A percentile compares a stretch with the other conserved stretches of the same genome.
Evolutionary conservation across 164 flowering plant species (phyloP).

Genomic region (Umbilicus rupestris): DNA sequence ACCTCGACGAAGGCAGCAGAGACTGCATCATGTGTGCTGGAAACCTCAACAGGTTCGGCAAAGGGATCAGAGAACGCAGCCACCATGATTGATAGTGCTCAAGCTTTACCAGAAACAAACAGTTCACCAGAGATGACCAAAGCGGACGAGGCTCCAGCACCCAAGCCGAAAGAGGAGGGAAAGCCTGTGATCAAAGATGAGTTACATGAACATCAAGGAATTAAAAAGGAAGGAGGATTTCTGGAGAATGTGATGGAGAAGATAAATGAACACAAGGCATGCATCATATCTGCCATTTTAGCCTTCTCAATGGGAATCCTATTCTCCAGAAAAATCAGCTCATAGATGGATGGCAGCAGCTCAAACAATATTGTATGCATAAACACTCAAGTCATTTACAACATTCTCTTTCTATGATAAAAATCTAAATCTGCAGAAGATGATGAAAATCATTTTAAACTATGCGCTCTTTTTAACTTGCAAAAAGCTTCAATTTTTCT

Average conservation of each 20-base stretch:
- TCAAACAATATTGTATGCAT: no score
- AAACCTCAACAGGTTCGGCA: background rate
- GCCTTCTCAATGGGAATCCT: constrained; percentile 8
- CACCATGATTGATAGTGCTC: background rate
- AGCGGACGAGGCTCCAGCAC: background rate
- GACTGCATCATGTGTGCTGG: background rate
- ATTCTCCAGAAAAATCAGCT: constrained; percentile 1
- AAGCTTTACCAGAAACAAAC: background rate
- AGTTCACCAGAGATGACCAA: background rate
- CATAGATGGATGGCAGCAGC: background rate
- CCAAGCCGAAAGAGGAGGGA: background rate
- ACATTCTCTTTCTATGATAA: no score
- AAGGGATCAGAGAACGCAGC: background rate
- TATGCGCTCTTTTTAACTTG: no score
- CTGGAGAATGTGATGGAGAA: background rate
- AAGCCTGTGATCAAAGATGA: background rate
- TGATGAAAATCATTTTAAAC: no score
- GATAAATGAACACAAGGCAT: background rate
- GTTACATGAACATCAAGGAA: background rate
- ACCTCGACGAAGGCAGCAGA: background rate
- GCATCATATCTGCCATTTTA: constrained; percentile 4
- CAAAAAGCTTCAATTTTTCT: no score
- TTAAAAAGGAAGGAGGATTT: background rate
- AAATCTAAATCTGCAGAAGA: no score
- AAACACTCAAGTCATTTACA: no score